These are phyloP conservation scores for Millerozyma acaciae DNA, from an alignment of 805 yeast species.

Conservation along the genomic window DNA sequence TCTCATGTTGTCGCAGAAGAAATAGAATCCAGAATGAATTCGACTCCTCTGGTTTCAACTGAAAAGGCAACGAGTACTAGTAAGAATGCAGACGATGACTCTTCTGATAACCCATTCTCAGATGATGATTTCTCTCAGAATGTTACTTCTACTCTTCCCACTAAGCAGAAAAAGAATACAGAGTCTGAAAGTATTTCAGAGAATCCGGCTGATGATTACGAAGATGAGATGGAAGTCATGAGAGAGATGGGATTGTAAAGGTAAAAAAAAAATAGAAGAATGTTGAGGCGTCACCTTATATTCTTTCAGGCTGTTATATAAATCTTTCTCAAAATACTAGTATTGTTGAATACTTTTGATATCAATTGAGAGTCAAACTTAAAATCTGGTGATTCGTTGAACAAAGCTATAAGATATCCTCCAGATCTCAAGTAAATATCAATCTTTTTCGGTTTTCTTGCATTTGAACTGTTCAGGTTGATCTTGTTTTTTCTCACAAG, in stretches of 20 bases:
- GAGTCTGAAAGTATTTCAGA: not conserved
- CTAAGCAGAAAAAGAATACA: not conserved
- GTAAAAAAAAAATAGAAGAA: conserved; percentile 1
- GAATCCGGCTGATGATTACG: conserved; percentile 15
- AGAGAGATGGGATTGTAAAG: conserved; percentile 32
- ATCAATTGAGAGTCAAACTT: conserved; percentile 33
- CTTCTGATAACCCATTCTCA: conserved; percentile 20
- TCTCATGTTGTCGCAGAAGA: conserved; percentile 1
- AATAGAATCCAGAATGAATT: not conserved
- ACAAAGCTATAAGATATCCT: conserved; percentile 49
- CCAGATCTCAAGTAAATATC: conserved; percentile 49
- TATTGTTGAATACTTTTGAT: conserved; percentile 44
- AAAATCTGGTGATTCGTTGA: conserved; percentile 24
- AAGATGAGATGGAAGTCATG: conserved; percentile 32
- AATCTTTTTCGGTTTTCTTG: conserved; percentile 14
- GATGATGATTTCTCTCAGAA: conserved; percentile 21
- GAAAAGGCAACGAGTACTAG: not conserved
- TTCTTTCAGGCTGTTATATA: conserved; percentile 25
- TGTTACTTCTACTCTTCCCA: not conserved
- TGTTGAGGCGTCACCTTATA: too few species aligned
- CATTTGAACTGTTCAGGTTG: conserved; percentile 6
- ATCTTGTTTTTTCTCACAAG: conserved; percentile 35
- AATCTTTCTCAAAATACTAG: conserved; percentile 46
- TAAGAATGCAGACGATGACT: conserved; percentile 3
- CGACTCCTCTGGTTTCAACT: not conserved